phyloP scores from a whole-genome alignment of 176 grass and related monocot species.

The Puya raimondii region DNA sequence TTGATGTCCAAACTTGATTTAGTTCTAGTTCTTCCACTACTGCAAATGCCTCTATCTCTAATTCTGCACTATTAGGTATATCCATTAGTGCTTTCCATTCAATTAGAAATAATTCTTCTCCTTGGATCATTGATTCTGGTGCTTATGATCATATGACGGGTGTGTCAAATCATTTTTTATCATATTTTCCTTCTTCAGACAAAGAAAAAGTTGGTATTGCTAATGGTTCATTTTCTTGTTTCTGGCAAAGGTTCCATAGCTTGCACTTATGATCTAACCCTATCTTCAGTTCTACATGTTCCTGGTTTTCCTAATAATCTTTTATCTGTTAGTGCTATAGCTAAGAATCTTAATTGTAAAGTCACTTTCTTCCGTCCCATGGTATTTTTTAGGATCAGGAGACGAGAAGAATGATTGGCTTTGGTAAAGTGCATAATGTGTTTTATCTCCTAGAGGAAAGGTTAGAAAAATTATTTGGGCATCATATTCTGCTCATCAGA shows the following conservation, averaged over 20 bases:
- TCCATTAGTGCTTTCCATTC: not conserved
- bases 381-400: too few species aligned
- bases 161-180: not conserved
- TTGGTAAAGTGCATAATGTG: too few species aligned
- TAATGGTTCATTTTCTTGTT: not conserved
- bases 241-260: not conserved
- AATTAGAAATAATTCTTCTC: not conserved
- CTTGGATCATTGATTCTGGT: constrained; percentile 5
- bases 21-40: too few species aligned
- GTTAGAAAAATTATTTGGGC: too few species aligned
- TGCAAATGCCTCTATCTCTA: too few species aligned
- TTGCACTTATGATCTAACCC: not conserved
- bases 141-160: constrained; percentile 5
- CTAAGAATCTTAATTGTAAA: constrained; percentile 1
- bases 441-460: too few species aligned
- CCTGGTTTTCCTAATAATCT: constrained; percentile 1
- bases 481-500: too few species aligned
- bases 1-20: too few species aligned
- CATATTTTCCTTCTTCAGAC: not conserved
- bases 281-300: not conserved
- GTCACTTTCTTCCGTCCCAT: not conserved
- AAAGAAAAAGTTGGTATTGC: not conserved
- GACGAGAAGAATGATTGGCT: too few species aligned
- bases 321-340: not conserved
- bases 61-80: too few species aligned